Evolutionary conservation across 2,329 filamentous ascomycete species (phyloP).

Genomic region (Diplodia corticola): DNA sequence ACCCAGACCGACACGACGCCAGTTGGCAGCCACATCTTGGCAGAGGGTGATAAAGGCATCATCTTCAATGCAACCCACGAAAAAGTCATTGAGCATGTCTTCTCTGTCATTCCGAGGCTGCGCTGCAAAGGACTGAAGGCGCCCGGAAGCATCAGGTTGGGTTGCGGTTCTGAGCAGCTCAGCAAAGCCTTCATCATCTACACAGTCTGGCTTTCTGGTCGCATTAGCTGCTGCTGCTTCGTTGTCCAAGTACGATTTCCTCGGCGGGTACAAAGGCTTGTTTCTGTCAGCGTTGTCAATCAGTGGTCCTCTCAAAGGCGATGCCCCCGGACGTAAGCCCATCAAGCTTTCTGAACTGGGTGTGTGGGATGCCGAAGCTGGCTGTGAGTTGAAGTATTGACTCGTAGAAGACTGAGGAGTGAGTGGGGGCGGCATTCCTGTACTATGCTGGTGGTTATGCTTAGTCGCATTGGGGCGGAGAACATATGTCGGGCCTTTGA

Average conservation of each 20-base stretch:
- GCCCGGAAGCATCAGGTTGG: neutral
- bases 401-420: neutral
- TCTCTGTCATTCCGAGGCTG: slow-evolving; percentile 45
- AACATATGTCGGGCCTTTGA: neutral
- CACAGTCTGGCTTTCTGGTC: neutral
- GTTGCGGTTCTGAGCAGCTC: neutral
- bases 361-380: neutral
- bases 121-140: slow-evolving; percentile 35
- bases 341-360: neutral
- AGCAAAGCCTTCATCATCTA: neutral
- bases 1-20: slow-evolving; percentile 50
- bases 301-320: neutral
- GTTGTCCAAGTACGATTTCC: neutral
- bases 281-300: neutral
- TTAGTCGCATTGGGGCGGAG: neutral
- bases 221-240: neutral
- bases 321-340: neutral
- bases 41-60: slow-evolving; percentile 53
- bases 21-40: slow-evolving; percentile 52
- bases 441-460: neutral
- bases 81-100: slow-evolving; percentile 50
- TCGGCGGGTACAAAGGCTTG: neutral
- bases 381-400: neutral
- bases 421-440: neutral
- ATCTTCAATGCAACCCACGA: slow-evolving; percentile 52